Evolutionary conservation across 257 asterid genomes (phyloP).

Genomic region (Solanum pinnatisectum): DNA sequence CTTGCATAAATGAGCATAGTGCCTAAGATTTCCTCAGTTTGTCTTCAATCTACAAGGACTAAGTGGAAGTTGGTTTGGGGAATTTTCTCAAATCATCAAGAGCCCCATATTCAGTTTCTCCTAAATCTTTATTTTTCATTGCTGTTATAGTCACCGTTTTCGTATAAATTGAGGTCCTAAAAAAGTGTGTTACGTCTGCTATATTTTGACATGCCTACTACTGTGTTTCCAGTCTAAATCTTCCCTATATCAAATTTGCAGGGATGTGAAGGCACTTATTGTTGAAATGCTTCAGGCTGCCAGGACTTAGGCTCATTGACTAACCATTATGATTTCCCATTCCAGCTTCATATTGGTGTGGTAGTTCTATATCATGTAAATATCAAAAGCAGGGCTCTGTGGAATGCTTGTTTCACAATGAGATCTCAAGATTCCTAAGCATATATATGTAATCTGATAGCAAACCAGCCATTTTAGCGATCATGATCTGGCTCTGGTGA

Average conservation of each 20-base stretch:
- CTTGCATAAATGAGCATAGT: neutral
- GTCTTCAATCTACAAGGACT: neutral
- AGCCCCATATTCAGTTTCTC: neutral
- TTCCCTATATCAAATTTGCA: conserved; percentile 6
- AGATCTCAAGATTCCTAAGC: neutral
- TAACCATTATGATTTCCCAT: neutral
- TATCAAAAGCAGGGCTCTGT: neutral
- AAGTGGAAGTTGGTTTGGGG: neutral
- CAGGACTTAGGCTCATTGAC: conserved; percentile 28
- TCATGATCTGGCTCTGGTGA: neutral
- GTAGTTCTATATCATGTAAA: neutral
- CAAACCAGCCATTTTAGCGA: neutral
- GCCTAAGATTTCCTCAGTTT: neutral
- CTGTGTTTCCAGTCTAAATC: neutral
- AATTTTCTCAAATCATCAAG: neutral
- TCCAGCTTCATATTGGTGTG: neutral
- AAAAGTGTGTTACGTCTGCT: neutral
- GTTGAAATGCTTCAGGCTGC: conserved; percentile 93
- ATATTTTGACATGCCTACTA: neutral
- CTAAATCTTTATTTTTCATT: neutral
- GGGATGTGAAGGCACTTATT: conserved; percentile 82
- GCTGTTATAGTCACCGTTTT: neutral
- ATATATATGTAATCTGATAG: neutral
- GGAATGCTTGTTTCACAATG: neutral
- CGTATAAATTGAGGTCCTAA: neutral